Conservation (phyloP, 805 yeast genomes). For the Groenewaldozyma salmanticensis region DNA sequence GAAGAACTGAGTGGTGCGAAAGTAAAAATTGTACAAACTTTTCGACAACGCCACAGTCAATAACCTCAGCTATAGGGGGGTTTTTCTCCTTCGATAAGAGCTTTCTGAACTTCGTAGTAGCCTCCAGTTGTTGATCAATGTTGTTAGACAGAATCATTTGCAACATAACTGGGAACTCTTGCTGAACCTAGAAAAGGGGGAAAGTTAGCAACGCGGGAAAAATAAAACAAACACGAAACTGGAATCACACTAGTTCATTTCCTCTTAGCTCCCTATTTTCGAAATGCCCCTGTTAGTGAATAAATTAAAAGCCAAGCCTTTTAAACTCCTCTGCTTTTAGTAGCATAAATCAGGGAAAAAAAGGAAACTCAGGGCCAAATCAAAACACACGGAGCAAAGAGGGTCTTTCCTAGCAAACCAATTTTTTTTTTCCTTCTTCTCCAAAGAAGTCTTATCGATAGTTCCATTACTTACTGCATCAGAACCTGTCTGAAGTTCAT, state of each 20-base stretch:
- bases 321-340: too few relatives aligned
- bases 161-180: conserved; percentile 79
- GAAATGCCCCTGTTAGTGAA: too few relatives aligned
- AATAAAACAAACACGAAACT: neutral
- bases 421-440: too few relatives aligned
- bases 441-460: too few relatives aligned
- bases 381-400: too few relatives aligned
- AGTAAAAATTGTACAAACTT: conserved; percentile 79
- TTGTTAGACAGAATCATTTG: conserved; percentile 66
- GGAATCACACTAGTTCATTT: neutral
- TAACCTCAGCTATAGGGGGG: conserved; percentile 93
- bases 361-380: too few relatives aligned
- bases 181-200: conserved; percentile 18
- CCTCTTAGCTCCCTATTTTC: too few relatives aligned
- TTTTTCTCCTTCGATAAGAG: conserved; percentile 86
- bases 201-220: conserved; percentile 17
- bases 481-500: too few relatives aligned
- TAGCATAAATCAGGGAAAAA: too few relatives aligned
- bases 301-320: too few relatives aligned
- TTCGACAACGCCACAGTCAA: conserved; percentile 89
- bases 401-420: too few relatives aligned
- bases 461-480: too few relatives aligned
- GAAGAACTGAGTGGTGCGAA: conserved; percentile 69
- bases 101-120: conserved; percentile 90
- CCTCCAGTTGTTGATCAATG: conserved; percentile 70